Percentiles rank a stretch among this genome's conserved stretches.
Evolutionary conservation across 371 early-diverging fungal genomes (phyloP).

Genomic region (Mortierella sp.): DNA sequence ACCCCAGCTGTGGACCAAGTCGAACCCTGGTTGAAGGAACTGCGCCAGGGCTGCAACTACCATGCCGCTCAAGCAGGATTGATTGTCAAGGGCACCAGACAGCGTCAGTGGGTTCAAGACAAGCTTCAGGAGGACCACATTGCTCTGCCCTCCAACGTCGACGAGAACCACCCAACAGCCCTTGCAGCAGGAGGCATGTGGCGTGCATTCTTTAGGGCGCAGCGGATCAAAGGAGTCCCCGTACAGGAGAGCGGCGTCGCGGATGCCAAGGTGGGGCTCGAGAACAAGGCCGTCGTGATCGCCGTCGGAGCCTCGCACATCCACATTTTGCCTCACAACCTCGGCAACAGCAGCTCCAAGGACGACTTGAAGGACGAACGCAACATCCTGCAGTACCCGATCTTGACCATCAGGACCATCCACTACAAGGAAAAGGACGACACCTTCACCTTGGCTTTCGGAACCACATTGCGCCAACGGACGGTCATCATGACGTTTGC

Average conservation of each 20-base stretch:
- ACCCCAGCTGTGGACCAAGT: slow-evolving; percentile 48
- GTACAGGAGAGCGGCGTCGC: slow-evolving; percentile 15
- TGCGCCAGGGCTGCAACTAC: slow-evolving; percentile 56
- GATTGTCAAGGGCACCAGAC: slow-evolving; percentile 47
- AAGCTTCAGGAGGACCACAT: slow-evolving; percentile 48
- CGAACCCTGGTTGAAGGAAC: slow-evolving; percentile 38
- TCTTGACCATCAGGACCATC: slow-evolving; percentile 48
- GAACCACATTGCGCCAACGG: slow-evolving; percentile 52
- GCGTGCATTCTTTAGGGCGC: slow-evolving; percentile 48
- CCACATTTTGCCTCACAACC: slow-evolving; percentile 54
- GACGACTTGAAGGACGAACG: slow-evolving; percentile 59
- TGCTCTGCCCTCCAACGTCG: slow-evolving; percentile 44
- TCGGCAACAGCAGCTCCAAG: slow-evolving; percentile 51
- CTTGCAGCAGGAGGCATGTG: slow-evolving; percentile 57
- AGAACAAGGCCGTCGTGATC: slow-evolving; percentile 46
- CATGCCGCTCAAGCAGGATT: slow-evolving; percentile 52
- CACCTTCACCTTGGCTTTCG: slow-evolving; percentile 42
- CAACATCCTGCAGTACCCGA: slow-evolving; percentile 48
- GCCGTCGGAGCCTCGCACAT: slow-evolving; percentile 41
- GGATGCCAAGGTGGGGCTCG: slow-evolving; percentile 43
- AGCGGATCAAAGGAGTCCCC: slow-evolving; percentile 51
- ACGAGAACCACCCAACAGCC: slow-evolving; percentile 52
- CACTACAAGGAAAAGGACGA: slow-evolving; percentile 54
- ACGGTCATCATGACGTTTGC: slow-evolving; percentile 52
- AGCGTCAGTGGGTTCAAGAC: slow-evolving; percentile 51